A percentile compares a stretch with the other conserved stretches of the same genome.
Conservation (phyloP, 768 basidiomycete species). For the Calocybe indica region DNA sequence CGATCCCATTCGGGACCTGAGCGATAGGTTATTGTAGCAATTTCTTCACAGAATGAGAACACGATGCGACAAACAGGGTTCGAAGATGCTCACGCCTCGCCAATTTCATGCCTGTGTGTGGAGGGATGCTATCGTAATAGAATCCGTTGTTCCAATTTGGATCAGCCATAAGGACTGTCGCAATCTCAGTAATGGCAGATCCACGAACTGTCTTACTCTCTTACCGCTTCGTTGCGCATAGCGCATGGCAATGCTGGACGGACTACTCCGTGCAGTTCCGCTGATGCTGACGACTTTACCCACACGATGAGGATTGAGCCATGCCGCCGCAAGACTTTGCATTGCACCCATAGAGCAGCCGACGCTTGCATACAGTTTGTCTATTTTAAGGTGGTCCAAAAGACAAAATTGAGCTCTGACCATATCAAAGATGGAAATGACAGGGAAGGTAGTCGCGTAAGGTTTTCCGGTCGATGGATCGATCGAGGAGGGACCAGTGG, state of each 20-base stretch:
- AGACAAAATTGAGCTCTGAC: constrained; percentile 87
- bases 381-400: constrained; percentile 77
- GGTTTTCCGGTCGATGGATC: constrained; percentile 62
- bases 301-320: constrained; percentile 85
- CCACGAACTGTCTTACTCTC: constrained; percentile 18
- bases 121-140: constrained; percentile 93
- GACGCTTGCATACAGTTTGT: constrained; percentile 87
- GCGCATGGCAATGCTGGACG: constrained; percentile 91
- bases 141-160: constrained; percentile 99
- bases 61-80: not conserved
- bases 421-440: constrained; percentile 96
- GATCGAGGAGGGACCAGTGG: constrained; percentile 87
- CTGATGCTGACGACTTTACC: constrained; percentile 91
- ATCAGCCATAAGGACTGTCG: constrained; percentile 95
- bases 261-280: constrained; percentile 88
- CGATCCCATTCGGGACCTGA: constrained; percentile 99
- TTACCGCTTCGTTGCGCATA: constrained; percentile 93
- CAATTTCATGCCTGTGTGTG: constrained; percentile 97
- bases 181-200: not conserved
- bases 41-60: constrained; percentile 51
- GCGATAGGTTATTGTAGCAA: constrained; percentile 97
- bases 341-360: constrained; percentile 97
- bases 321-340: constrained; percentile 95
- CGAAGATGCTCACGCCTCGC: constrained; percentile 65
- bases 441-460: constrained; percentile 89